Base-by-base conservation (phyloP, 2,329 filamentous ascomycete species). In the Ophiosphaerella korrae region DNA sequence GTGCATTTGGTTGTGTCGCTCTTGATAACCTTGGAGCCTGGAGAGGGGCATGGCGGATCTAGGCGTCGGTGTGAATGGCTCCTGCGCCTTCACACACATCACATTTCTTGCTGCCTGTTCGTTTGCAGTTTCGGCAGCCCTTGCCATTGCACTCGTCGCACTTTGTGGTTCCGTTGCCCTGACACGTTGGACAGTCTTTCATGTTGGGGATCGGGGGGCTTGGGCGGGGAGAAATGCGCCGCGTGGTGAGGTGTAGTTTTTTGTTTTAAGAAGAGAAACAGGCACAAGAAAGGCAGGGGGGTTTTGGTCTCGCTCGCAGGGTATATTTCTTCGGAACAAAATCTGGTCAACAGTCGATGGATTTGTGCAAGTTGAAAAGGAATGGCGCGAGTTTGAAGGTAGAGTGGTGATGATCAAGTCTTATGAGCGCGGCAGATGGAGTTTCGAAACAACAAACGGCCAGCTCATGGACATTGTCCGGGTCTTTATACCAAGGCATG, bases 141-240 rank as follows among this genome's bases (percentile, higher is more conserved):
- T 42, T 58, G 45, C 69, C 69, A 44, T 65, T 64, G 57, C 69
- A 72, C n/a, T 48, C 54, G 38, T 71, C 68, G 58, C 69, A 72
- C 48, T 69, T 72, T 44, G 60, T 57, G 7, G 61, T 64, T 23
- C 69, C 69, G 42, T 70, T 66, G 45, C 69, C 69, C 38, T 54
- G 67, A 52, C 69, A 72, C 31, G 58, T 68, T 34, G 67, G 66
- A 48, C 69, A 72, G 61, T 70, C 67, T 56, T 70, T 71, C 57
- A 64, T 60, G 26, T 46, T 51, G 42, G 40, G 36, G 42, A 42
- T 29, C 23, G 33, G 38, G 37, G 32, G 13, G 21, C 24, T n/a
- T n/a, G n/a, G n/a, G n/a, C n/a, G n/a, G n/a, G n/a, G n/a, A n/a
- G n/a, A n/a, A n/a, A n/a, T n/a, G n/a, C n/a, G n/a, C n/a, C n/a